Base-by-base conservation (phyloP, 768 basidiomycete genomes). In the Collybia sordida region DNA sequence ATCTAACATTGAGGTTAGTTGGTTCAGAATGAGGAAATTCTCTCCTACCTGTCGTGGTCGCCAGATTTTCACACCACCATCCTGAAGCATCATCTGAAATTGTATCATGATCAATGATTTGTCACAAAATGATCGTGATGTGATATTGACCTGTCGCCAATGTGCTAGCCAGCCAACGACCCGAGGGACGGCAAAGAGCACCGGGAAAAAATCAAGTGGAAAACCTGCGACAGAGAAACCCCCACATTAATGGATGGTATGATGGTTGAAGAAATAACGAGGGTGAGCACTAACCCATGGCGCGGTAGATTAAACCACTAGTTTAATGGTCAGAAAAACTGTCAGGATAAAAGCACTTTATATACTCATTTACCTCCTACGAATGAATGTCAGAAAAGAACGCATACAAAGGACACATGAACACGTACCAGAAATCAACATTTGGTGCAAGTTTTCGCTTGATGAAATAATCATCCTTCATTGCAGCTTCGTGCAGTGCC, bases 151-250 rank as follows among this genome's bases (percentile, higher is more conserved):
- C 79, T 90, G 90, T 47, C 90, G 78, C 93, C 93, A 95, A 66
- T 94, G 93, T 0, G 92, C 90, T 6, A 95, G 74, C 93, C 93
- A 95, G 17, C 93, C 93, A 22, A 92, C 91, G 6, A 96, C 91
- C 18, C 93, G 83, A 1, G 93, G 93, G 2, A 96, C 92, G 17
- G 86, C 92, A 61, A 96, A 96, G 25, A 96, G 72, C 18, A 96
- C 93, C 0, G 93, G 93, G 83, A 94, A 95, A 68, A 90, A 95
- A 70, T 96, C 93, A 56, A 90, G 77, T 1, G 93, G 93, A 79
- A 95, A 95, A 38, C 93, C 90, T 90, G 54, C 37, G 24, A 55
- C 51, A 28, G 56, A 27, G 45, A 35, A 45, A 27, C 45, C 35
- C 52, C 15, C 31, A 23, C 17, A 46, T 46, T 22, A 21, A 22